A percentile compares a stretch with the other conserved stretches of the same genome.
Evolutionary conservation across 305 asterid species (phyloP).

Genomic region (Plantago coronopus): DNA sequence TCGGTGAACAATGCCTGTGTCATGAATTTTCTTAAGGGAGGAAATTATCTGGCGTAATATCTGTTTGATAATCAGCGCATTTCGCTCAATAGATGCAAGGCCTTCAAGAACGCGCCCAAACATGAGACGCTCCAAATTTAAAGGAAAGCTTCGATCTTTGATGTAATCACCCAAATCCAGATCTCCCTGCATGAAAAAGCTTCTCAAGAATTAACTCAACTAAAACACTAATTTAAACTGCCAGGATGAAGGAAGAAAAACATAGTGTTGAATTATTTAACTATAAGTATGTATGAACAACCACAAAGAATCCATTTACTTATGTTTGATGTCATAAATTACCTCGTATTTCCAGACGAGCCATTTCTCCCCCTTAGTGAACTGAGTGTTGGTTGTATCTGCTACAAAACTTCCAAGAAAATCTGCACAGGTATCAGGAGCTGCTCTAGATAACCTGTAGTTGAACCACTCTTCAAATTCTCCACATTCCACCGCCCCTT

Average conservation of each 20-base stretch:
- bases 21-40: constrained; percentile 81
- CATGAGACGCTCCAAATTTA: constrained; percentile 76
- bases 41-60: constrained; percentile 85
- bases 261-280: background rate
- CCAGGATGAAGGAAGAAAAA: too few species aligned
- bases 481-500: constrained; percentile 83
- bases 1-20: constrained; percentile 83
- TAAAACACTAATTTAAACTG: background rate
- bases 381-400: constrained; percentile 67
- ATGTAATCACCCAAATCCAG: constrained; percentile 87
- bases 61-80: constrained; percentile 82
- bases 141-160: constrained; percentile 71
- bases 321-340: background rate
- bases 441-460: constrained; percentile 87
- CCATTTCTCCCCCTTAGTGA: constrained; percentile 97
- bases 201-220: constrained; percentile 13
- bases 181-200: constrained; percentile 62
- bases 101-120: constrained; percentile 81
- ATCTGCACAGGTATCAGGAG: constrained; percentile 91
- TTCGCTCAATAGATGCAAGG: constrained; percentile 56
- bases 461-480: constrained; percentile 94
- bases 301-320: background rate
- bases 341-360: constrained; percentile 98
- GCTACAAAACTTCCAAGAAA: constrained; percentile 87
- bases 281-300: background rate